Evolutionary conservation across 257 asterid species (phyloP).

Genomic region (Orobanche coerulescens): DNA sequence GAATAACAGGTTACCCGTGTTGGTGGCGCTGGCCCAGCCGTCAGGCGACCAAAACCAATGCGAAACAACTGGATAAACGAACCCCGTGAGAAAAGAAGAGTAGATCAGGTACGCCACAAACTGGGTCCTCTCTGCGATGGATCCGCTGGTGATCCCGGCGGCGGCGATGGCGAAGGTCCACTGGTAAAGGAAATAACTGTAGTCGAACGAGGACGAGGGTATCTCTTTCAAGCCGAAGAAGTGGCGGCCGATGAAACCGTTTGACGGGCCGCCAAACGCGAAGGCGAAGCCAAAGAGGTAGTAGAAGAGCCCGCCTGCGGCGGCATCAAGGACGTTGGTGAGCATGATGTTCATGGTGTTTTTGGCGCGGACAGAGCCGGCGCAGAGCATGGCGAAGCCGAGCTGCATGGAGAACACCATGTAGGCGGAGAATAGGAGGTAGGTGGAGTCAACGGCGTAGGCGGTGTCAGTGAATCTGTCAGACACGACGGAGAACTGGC

Average conservation of each 20-base stretch:
- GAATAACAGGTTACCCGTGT: constrained; percentile 35
- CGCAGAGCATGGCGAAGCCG: constrained; percentile 95
- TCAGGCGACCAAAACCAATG: constrained; percentile 91
- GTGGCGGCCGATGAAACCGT: constrained; percentile 79
- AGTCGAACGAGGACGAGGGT: constrained; percentile 42
- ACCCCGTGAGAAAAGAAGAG: constrained; percentile 71
- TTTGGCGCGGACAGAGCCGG: constrained; percentile 89
- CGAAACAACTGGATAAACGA: constrained; percentile 81
- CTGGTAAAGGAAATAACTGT: constrained; percentile 60
- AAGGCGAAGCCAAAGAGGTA: constrained; percentile 84
- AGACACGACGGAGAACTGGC: constrained; percentile 43
- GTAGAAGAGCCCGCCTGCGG: constrained; percentile 82
- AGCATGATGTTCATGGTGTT: constrained; percentile 93
- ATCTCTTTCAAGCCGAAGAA: constrained; percentile 55
- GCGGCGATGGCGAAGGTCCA: constrained; percentile 99
- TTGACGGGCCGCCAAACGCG: constrained; percentile 70
- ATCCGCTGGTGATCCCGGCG: constrained; percentile 90
- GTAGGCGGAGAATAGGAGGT: constrained; percentile 81
- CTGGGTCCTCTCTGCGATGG: constrained; percentile 83
- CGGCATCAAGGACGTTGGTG: constrained; percentile 91
- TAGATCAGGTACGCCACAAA: constrained; percentile 73
- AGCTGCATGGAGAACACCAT: constrained; percentile 90
- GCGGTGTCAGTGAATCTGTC: constrained; percentile 42
- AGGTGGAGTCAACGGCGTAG: constrained; percentile 71
- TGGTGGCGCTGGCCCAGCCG: constrained; percentile 81